These are phyloP conservation scores for Psilocybe azurescens DNA, from an alignment of 768 basidiomycete genomes.

Conservation along the genomic window DNA sequence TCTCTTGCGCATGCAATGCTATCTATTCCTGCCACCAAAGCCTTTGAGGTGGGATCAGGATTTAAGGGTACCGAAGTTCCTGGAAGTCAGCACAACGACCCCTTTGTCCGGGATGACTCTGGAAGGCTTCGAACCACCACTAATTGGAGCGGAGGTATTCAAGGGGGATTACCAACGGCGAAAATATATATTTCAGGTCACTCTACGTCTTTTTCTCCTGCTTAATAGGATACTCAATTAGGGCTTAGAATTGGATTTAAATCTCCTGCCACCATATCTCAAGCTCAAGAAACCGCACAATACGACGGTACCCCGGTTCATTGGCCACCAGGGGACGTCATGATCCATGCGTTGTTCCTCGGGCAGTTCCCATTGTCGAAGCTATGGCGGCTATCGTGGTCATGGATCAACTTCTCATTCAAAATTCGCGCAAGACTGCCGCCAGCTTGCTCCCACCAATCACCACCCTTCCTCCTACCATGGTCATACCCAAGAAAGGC, in stretches of 20 bases:
- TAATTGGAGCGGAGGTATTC: slow-evolving; percentile 97
- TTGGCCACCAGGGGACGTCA: slow-evolving; percentile 94
- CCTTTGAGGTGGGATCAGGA: slow-evolving; percentile 96
- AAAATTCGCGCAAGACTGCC: slow-evolving; percentile 82
- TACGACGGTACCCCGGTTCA: slow-evolving; percentile 92
- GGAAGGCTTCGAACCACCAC: slow-evolving; percentile 84
- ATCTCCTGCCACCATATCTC: slow-evolving; percentile 97
- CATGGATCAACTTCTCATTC: slow-evolving; percentile 92
- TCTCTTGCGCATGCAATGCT: slow-evolving; percentile 97
- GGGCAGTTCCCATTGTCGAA: slow-evolving; percentile 97
- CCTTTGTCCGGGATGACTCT: slow-evolving; percentile 67
- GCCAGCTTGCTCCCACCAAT: slow-evolving; percentile 81
- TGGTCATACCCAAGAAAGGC: slow-evolving; percentile 68
- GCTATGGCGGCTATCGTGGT: slow-evolving; percentile 96
- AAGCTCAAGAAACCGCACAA: slow-evolving; percentile 86
- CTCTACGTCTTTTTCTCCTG: slow-evolving; percentile 25
- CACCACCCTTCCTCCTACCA: slow-evolving; percentile 90
- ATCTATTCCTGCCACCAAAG: slow-evolving; percentile 98
- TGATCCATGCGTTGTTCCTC: slow-evolving; percentile 97
- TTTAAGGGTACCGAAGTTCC: slow-evolving; percentile 94
- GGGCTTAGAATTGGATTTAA: slow-evolving; percentile 88
- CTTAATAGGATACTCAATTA: neutral
- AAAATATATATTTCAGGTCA: slow-evolving; percentile 96
- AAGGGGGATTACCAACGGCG: slow-evolving; percentile 99
- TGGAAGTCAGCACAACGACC: slow-evolving; percentile 93